These are phyloP conservation scores for Penicillium coprophilum DNA, from an alignment of 495 filamentous ascomycete species.

Conservation along the genomic window DNA sequence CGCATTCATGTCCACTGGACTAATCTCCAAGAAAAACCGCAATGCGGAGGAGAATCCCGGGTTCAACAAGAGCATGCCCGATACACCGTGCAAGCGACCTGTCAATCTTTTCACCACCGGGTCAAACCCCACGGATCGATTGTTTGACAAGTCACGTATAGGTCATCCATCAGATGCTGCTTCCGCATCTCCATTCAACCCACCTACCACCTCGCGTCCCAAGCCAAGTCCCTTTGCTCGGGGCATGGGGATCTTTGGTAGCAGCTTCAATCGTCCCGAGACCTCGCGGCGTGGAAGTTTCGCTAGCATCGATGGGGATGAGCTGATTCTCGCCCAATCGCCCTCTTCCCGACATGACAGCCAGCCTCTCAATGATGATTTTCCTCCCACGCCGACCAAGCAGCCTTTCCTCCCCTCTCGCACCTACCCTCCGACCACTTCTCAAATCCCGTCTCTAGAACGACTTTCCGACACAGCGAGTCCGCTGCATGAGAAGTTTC, in stretches of 20 bases:
- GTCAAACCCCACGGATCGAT: slow-evolving; percentile 55
- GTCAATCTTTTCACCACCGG: slow-evolving; percentile 63
- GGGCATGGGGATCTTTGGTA: slow-evolving; percentile 68
- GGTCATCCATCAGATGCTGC: slow-evolving; percentile 63
- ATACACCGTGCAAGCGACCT: slow-evolving; percentile 91
- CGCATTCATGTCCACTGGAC: slow-evolving; percentile 90
- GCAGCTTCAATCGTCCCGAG: slow-evolving; percentile 48
- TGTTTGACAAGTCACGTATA: slow-evolving; percentile 53
- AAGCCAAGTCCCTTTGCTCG: slow-evolving; percentile 62
- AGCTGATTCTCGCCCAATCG: slow-evolving; percentile 53
- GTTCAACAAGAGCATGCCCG: slow-evolving; percentile 62
- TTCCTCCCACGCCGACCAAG: slow-evolving; percentile 93
- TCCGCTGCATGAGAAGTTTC: slow-evolving; percentile 40
- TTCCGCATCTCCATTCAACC: slow-evolving; percentile 63
- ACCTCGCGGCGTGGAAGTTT: slow-evolving; percentile 69
- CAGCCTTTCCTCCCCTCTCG: slow-evolving; percentile 52
- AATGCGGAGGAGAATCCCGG: slow-evolving; percentile 50
- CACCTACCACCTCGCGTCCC: slow-evolving; percentile 39
- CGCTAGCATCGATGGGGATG: slow-evolving; percentile 74
- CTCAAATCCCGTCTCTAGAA: slow-evolving; percentile 43
- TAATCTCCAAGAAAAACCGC: slow-evolving; percentile 83
- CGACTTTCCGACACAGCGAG: slow-evolving; percentile 37
- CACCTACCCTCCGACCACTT: slow-evolving; percentile 42
- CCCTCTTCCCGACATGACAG: slow-evolving; percentile 58
- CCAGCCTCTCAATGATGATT: slow-evolving; percentile 66